Evolutionary conservation across 139 green algal genomes (phyloP).

Genomic region (Astrephomene gubernaculifera): DNA sequence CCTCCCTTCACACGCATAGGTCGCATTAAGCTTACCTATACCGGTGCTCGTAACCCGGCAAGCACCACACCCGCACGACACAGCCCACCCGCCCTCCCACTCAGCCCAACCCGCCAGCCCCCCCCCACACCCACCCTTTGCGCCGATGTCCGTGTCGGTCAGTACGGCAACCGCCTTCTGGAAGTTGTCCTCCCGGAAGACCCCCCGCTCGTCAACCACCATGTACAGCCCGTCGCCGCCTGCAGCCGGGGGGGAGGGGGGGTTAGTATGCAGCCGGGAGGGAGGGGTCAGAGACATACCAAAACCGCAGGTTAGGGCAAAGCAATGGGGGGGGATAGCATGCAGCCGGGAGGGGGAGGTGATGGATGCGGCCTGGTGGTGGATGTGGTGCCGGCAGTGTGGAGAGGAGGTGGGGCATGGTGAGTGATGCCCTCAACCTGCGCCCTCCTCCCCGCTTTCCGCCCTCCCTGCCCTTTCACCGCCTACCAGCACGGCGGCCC

Average conservation of each 20-base stretch:
- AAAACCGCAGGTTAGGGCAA: neutral
- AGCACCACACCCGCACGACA: neutral
- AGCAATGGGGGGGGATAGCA: no score
- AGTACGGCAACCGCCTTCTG: constrained; percentile 46
- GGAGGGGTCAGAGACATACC: no score
- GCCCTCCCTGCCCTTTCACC: no score
- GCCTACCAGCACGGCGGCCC: no score
- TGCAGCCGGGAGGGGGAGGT: no score
- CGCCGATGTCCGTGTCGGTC: neutral
- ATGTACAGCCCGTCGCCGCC: constrained; percentile 82
- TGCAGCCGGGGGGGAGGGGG: constrained; percentile 15
- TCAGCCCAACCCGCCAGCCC: neutral
- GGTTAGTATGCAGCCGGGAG: neutral
- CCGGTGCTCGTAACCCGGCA: neutral
- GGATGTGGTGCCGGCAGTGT: no score
- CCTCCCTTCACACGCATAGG: neutral
- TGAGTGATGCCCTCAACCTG: no score
- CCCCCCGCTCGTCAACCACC: constrained; percentile 68
- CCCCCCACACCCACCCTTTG: neutral
- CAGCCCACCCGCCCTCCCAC: neutral
- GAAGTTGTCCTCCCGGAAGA: constrained; percentile 72
- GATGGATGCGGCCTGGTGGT: no score
- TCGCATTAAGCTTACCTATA: neutral
- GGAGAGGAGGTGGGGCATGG: no score
- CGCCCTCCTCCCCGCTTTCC: no score